Evolutionary conservation across 192 early-diverging fungal species (phyloP), one percentile per base, ranked within the genome.

Genomic region (Coemansia sp.): DNA sequence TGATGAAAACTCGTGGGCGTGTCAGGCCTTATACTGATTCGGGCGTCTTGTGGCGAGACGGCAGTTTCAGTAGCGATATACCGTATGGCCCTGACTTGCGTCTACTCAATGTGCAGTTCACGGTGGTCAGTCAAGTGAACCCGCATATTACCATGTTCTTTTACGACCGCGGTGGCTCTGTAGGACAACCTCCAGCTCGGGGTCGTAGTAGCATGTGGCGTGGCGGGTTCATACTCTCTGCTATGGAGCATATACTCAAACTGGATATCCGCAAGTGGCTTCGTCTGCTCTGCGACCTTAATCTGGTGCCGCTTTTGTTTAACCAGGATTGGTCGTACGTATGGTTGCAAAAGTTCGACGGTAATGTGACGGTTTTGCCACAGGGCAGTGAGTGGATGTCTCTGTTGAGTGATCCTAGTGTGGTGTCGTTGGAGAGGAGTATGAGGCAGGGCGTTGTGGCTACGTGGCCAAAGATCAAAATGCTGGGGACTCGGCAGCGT

Each of bases 321-420:
- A 85, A 86, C 52, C 92, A 91, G 55, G 92, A 96, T 77, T 88
- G 93, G 86, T 91, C 91, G 30, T 87, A 85, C 59, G 77, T 98
- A 4, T 96, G 90, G 87, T 78, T 95, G 64, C 96, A 98, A 73
- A 89, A 88, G 68, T 96, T 96, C 83, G 91, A 95, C 61, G 96
- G 95, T n/a, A 86, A 88, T 62, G 86, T 94, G 19, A 98, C 94
- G 0, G 91, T 98, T 47, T 71, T 94, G 72, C 91, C 91, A 38
- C 78, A 85, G 59, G 72, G 87, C 9, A 80, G 76, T 9, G 92
- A 95, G 76, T 91, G 88, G 78, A 46, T 87, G 33, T 68, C 84
- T 14, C 77, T 93, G 13, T 49, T 94, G 19, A 72, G 76, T 4
- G 92, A 95, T 72, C 93, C 92, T 0, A 83, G 83, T 37, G 68